Conservation (phyloP, 1,284 basidiomycete species). For the Marasmius oreades region DNA sequence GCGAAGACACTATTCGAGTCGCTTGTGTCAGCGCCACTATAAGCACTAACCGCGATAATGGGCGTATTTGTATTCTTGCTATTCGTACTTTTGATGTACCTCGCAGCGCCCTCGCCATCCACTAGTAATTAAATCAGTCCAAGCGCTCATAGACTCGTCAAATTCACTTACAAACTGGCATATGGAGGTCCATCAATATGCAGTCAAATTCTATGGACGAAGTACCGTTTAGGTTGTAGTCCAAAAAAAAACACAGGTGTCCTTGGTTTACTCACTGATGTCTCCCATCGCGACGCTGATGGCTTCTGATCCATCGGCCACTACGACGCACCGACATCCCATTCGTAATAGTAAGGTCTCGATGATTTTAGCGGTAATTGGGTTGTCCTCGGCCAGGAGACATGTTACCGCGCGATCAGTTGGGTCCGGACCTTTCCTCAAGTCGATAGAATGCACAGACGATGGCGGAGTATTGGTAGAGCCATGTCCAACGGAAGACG, state of each 20-base stretch:
- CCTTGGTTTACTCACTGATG: constrained; percentile 67
- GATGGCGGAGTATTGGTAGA: constrained; percentile 68
- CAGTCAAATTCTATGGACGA: constrained; percentile 73
- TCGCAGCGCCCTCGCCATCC: constrained; percentile 88
- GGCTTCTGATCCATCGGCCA: constrained; percentile 94
- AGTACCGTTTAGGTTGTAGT: constrained; percentile 15
- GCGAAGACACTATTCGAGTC: constrained; percentile 80
- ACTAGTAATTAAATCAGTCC: constrained; percentile 43
- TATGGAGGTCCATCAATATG: constrained; percentile 87
- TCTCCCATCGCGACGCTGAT: constrained; percentile 96
- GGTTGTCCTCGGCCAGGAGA: constrained; percentile 95
- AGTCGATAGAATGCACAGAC: constrained; percentile 74
- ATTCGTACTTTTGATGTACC: constrained; percentile 93
- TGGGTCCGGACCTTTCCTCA: constrained; percentile 67
- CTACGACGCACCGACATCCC: constrained; percentile 91
- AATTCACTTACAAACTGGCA: constrained; percentile 75
- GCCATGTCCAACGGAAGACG: constrained; percentile 51
- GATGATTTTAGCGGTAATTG: constrained; percentile 93
- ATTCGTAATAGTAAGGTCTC: constrained; percentile 90
- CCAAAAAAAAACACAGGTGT: constrained; percentile 6
- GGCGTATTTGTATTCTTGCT: constrained; percentile 86
- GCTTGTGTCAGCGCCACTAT: constrained; percentile 63
- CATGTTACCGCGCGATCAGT: constrained; percentile 84
- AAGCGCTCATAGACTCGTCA: not conserved
- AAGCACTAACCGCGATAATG: constrained; percentile 90